Evolutionary conservation across 2,329 filamentous ascomycete genomes (phyloP), one percentile per base, ranked within the genome.

Genomic region (Geosmithia putterillii): DNA sequence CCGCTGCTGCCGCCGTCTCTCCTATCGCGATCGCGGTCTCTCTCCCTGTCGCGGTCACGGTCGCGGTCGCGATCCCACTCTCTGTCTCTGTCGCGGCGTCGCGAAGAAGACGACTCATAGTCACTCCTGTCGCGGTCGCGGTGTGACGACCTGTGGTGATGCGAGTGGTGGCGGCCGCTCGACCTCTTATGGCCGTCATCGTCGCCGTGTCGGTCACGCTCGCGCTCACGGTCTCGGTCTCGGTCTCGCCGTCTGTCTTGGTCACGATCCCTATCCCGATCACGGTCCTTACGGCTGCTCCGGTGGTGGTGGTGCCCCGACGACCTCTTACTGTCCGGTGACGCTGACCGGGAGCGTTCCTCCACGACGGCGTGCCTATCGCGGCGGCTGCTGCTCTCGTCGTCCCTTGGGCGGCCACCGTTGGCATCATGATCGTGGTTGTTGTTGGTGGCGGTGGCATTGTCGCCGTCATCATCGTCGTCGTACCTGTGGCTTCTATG

Each of bases 321-420:
- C 43, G 71, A 62, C 49, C 71, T 76, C 34, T 70, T 70, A 9
- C 72, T 70, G 12, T 77, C 74, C 1, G 73, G 74, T 2, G 84
- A 86, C 5, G 71, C 70, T 5, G 83, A 86, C 45, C 81, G 71
- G 1, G 80, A 79, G 42, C 73, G 71, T 40, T 78, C 72, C n/a
- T n/a, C n/a, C 12, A 66, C 63, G 50, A 69, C 28, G 4, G 28
- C 28, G 3, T 32, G 28, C 15, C 28, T 32, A 14, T 32, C 28
- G 15, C 10, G 28, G 10, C 28, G 28, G 28, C 10, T 12, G 28
- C 28, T 32, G 10, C n/a, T 54, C 49, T 67, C 66, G 40, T 68
- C 62, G 49, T 63, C 58, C 45, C 50, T 59, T 38, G 62, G 50
- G 34, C 59, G 58, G 36, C 57, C 53, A n/a, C 53, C 41, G 48